Evolutionary conservation across 192 early-diverging fungal species (phyloP), one percentile per base, ranked within the genome.

Genomic region (Linnemannia hyalina): DNA sequence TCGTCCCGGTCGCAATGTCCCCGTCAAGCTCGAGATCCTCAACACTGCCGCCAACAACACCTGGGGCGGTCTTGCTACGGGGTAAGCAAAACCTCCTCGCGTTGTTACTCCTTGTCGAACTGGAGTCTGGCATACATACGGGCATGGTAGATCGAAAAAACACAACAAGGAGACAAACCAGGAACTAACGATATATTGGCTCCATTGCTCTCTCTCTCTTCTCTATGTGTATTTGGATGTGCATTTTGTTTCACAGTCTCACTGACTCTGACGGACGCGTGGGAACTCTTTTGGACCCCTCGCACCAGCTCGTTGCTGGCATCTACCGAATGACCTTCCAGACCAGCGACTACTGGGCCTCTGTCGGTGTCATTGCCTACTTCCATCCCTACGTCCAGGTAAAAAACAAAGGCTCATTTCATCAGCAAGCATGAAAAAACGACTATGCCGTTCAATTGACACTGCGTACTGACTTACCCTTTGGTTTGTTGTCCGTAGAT

Each of bases 361-460:
- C 89, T 86, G 42, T 83, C 80, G 69, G 89, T 89, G 49, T 91
- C 88, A 54, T 89, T 90, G 85, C 90, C 91, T 81, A 92, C 91
- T 97, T 97, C 87, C 97, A 96, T 85, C 96, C 96, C 11, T 94
- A 93, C 82, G 95, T 94, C 57, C 90, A 95, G 89, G 95, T 95
- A 93, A 69, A 93, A 69, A 7, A 29, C 10, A 41, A 63, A 0
- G 13, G 40, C 2, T 38, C 60, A 16, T 6, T 46, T 46, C 22
- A 2, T 40, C 9, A 20, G 20, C 70, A 38, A 68, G 29, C 32
- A 29, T 35, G 49, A 22, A 22, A 52, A 52, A 42, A 15, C n/a
- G 11, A 29, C 55, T 68, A 52, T 32, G 29, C 70, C 7, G 49
- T 6, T 20, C 18, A 22, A 52, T 52, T 11, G 60, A 65, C 29